Evolutionary conservation across 768 basidiomycete genomes (phyloP).

Genomic region (Arthromyces matolae): DNA sequence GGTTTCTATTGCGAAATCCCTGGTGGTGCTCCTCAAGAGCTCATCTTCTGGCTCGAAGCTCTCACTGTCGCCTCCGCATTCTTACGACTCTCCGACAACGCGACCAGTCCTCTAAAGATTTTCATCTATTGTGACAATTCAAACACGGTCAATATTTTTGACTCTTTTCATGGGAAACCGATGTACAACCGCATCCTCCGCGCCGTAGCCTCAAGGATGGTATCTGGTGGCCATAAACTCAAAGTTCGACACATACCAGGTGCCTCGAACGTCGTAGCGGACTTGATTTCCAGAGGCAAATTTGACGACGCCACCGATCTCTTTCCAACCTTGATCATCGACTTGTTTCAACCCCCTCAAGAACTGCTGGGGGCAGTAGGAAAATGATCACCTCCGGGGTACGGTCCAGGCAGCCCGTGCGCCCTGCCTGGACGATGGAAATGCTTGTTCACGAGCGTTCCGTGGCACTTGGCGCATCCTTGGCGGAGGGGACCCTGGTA

Average conservation of each 20-base stretch:
- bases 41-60: slow-evolving; percentile 26
- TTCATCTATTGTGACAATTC: slow-evolving; percentile 22
- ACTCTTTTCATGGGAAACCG: no score
- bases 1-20: slow-evolving; percentile 14
- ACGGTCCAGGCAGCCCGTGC: no score
- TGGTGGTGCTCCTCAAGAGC: neutral
- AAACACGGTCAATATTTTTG: no score
- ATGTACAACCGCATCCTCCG: slow-evolving; percentile 20
- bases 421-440: no score
- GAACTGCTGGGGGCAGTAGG: slow-evolving; percentile 26
- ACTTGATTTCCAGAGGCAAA: slow-evolving; percentile 17
- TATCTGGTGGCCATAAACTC: slow-evolving; percentile 7
- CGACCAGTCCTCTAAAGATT: neutral
- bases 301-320: neutral
- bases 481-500: no score
- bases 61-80: slow-evolving; percentile 18
- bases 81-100: neutral
- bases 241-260: slow-evolving; percentile 16
- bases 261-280: slow-evolving; percentile 16
- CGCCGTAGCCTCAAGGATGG: slow-evolving; percentile 11
- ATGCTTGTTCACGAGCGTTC: no score
- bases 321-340: neutral
- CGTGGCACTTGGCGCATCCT: no score
- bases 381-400: no score
- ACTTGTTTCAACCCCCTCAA: slow-evolving; percentile 22